Evolutionary conservation across 495 filamentous ascomycete genomes (phyloP), one percentile per base, ranked within the genome.

Genomic region (Penicillium turbatum): DNA sequence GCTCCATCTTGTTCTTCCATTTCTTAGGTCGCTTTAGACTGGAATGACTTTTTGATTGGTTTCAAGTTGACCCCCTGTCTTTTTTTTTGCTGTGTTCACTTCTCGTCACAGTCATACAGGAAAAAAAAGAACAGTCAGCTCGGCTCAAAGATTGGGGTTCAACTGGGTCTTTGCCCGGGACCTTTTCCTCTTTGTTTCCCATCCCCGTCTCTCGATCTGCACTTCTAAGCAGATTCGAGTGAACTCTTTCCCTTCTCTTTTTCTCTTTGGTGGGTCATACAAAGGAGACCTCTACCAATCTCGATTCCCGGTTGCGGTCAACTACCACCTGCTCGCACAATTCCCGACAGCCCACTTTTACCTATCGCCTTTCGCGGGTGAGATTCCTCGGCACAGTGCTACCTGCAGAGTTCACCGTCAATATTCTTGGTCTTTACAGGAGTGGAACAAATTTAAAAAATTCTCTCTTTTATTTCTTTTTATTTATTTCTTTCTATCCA

Each of bases 251-350:
- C n/a, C n/a, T n/a, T 29, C 40, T 21, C 26, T 26, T 34, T 21
- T 50, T 48, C 46, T 61, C 48, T 47, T 47, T 42, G 41, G 51
- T 53, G 35, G 34, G 42, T 45, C 32, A 53, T 36, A 44, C 39
- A 43, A 35, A 19, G 31, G 40, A 53, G 40, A 35, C 15, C n/a
- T 24, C 27, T 36, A 2, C n/a, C n/a, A n/a, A n/a, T n/a, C n/a
- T n/a, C 4, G 21, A 24, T 24, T 56, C 53, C 61, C 59, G 61
- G 62, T 62, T 64, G 59, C 62, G 62, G 62, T n/a, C 38, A 46
- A 24, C 21, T 2, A 4, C 38, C 53, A 42, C 55, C 50, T 31
- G 53, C 44, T 34, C 41, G 48, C 38, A 38, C 49, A 53, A 39
- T 30, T 44, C 43, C 49, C 49, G 30, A 47, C 30, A 24, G 51